phyloP scores from a whole-genome alignment of 768 basidiomycete genomes.

The Pleurotus citrinopileatus region DNA sequence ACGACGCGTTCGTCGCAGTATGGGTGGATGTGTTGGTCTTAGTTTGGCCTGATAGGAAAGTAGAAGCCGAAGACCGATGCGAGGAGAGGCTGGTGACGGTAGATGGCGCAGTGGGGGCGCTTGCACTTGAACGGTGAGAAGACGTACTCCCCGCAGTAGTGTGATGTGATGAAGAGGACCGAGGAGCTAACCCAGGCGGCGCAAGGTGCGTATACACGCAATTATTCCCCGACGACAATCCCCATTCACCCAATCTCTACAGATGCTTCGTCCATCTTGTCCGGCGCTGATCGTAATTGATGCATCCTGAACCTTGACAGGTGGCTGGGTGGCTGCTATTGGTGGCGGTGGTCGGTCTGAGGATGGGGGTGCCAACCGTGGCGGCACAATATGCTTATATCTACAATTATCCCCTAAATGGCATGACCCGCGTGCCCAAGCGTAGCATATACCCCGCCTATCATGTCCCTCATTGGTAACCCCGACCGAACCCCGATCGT shows the following conservation, averaged over 20 bases:
- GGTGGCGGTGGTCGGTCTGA: too few relatives aligned
- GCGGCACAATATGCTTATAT: too few relatives aligned
- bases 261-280: conserved; percentile 8
- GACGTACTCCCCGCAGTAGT: not conserved
- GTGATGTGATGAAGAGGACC: not conserved
- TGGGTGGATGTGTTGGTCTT: conserved; percentile 8
- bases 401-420: too few relatives aligned
- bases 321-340: not conserved
- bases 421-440: too few relatives aligned
- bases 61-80: not conserved
- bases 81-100: not conserved
- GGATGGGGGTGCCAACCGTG: too few relatives aligned
- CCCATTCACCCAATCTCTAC: conserved; percentile 24
- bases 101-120: not conserved
- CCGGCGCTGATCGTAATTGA: not conserved
- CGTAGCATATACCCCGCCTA: too few relatives aligned
- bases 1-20: not conserved
- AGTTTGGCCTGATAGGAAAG: not conserved
- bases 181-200: not conserved
- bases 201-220: conserved; percentile 30
- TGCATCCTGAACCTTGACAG: not conserved
- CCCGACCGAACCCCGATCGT: too few relatives aligned
- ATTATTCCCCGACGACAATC: conserved; percentile 23
- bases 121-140: not conserved
- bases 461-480: too few relatives aligned